phyloP scores from a whole-genome alignment of 2,329 filamentous ascomycete genomes.

The Aureobasidium melanogenum region DNA sequence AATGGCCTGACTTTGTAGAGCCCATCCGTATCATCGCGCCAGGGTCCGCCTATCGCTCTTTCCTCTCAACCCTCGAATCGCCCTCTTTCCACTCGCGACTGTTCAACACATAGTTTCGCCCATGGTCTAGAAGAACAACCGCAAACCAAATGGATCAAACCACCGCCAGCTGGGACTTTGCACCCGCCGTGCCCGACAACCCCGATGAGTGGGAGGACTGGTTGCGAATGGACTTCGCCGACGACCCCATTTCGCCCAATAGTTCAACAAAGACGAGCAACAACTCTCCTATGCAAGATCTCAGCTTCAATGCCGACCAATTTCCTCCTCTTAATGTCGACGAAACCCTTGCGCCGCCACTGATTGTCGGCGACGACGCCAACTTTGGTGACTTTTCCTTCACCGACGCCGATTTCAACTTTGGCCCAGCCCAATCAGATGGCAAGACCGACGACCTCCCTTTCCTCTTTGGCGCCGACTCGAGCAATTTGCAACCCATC shows the following conservation, averaged over 20 bases:
- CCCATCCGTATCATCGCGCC: background rate
- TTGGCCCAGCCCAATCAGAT: constrained; percentile 14
- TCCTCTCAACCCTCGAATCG: background rate
- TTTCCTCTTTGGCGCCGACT: constrained; percentile 14
- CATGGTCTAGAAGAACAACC: background rate
- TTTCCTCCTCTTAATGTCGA: constrained; percentile 19
- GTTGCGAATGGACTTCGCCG: constrained; percentile 37
- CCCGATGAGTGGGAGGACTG: constrained; percentile 38
- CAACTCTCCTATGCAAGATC: constrained; percentile 27
- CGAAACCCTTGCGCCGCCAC: constrained; percentile 22
- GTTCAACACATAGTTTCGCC: constrained; percentile 4
- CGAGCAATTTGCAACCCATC: constrained; percentile 9
- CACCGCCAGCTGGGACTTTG: background rate
- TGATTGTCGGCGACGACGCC: constrained; percentile 26
- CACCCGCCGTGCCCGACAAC: constrained; percentile 12
- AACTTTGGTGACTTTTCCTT: constrained; percentile 20
- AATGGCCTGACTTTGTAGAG: background rate
- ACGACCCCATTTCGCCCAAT: constrained; percentile 25
- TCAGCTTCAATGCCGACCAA: constrained; percentile 13
- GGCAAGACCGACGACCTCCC: constrained; percentile 7
- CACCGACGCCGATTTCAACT: constrained; percentile 23
- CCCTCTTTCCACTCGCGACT: background rate
- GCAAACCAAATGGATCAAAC: background rate
- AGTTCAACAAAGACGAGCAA: constrained; percentile 26
- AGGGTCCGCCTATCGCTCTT: background rate